Percentiles rank a stretch among this genome's conserved stretches.
Conservation (phyloP, 2,329 filamentous ascomycete genomes). For the Alternaria sp. region DNA sequence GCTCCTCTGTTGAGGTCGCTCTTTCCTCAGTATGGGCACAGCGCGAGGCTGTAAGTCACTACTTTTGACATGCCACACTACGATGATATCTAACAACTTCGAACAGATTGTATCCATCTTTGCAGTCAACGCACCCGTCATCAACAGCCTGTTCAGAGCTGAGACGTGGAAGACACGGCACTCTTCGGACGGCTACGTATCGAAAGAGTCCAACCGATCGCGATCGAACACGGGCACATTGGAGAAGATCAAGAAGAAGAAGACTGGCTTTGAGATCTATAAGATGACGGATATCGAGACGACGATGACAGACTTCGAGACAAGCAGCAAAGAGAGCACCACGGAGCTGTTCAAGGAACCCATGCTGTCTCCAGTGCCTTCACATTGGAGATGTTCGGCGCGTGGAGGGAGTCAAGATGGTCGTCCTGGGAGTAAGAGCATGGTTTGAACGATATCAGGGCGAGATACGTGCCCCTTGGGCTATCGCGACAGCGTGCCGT, state of each 20-base stretch:
- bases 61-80: background rate
- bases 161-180: background rate
- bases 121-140: conserved; percentile 4
- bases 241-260: background rate
- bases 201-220: background rate
- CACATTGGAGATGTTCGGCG: background rate
- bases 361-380: background rate
- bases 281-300: conserved; percentile 1
- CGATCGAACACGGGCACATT: background rate
- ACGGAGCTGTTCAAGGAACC: background rate
- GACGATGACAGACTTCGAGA: background rate
- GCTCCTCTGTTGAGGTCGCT: conserved; percentile 2
- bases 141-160: conserved; percentile 3
- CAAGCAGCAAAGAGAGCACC: background rate
- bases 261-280: background rate
- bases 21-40: conserved; percentile 6
- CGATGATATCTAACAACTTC: background rate
- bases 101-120: conserved; percentile 1
- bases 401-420: background rate
- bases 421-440: background rate
- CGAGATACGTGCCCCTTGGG: background rate
- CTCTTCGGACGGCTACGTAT: background rate
- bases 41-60: conserved; percentile 1
- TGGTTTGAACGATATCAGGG: background rate
- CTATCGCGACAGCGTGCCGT: background rate